Percentiles rank a stretch among this genome's conserved stretches.
These are phyloP conservation scores for Artemisia annua DNA, from an alignment of 129 eudicot species.

Conservation along the genomic window DNA sequence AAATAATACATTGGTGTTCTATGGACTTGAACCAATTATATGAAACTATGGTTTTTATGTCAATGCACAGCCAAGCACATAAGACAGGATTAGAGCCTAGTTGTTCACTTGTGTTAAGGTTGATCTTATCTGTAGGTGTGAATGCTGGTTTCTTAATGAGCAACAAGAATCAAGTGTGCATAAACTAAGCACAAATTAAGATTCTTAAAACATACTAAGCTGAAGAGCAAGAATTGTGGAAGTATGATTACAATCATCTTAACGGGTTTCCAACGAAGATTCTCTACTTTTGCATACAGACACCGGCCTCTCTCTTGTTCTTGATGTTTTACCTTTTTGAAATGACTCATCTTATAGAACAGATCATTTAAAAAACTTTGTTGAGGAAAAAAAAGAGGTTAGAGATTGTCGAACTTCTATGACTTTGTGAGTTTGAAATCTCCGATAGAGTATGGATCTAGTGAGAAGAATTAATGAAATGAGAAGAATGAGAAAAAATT, in stretches of 20 bases:
- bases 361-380: too few relatives aligned
- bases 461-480: too few relatives aligned
- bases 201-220: neutral
- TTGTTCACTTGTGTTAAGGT: slow-evolving; percentile 19
- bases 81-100: slow-evolving; percentile 21
- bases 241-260: too few relatives aligned
- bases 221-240: too few relatives aligned
- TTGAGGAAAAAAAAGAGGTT: neutral
- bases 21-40: slow-evolving; percentile 31
- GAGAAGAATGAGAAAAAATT: too few relatives aligned
- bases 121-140: neutral
- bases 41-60: slow-evolving; percentile 20
- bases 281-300: too few relatives aligned
- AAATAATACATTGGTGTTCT: neutral
- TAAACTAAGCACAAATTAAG: neutral
- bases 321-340: too few relatives aligned
- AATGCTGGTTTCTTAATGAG: slow-evolving; percentile 2
- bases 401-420: neutral
- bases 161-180: neutral
- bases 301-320: too few relatives aligned
- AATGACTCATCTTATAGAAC: too few relatives aligned
- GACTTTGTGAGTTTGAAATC: neutral
- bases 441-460: too few relatives aligned
- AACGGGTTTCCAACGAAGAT: too few relatives aligned
- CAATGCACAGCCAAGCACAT: slow-evolving; percentile 8